Evolutionary conservation across 148 eudicot genomes (phyloP), one percentile per base, ranked within the genome.

Genomic region (Nepenthes gracilis): DNA sequence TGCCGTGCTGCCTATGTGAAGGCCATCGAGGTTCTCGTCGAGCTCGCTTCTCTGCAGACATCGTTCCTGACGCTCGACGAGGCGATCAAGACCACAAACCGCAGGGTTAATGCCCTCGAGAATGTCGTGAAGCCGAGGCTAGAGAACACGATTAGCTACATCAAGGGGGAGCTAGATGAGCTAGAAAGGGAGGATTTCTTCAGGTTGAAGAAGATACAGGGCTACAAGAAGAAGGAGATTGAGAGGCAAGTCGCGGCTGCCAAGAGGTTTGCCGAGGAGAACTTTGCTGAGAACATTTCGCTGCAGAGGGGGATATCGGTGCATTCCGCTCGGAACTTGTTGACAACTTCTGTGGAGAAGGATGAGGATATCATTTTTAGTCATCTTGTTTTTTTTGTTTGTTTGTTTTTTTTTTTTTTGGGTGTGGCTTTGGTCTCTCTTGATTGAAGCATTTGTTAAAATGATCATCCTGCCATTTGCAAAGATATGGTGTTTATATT

Each of bases 31-130:
- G 79, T 90, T 49, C 97, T 86, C 43, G 94, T 90, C 14, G 97
- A 90, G 75, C 75, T 90, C 35, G 94, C 97, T 57, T 86, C 97
- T 58, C 90, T 86, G 15, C 90, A 86, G 67, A 86, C 94, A 12
- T 90, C 97, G 6, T 90, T 90, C 70, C 74, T 90, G 81, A 90
- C 97, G 35, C 90, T 86, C 5, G 97, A 90, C 59, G 94, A 81
- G 37, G 97, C 97, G 36, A 89, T 89, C 62, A 89, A 89, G 77
- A 89, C 90, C 32, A 89, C 97, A 15, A 89, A 86, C 50, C 84
- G 94, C 43, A 86, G 94, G 77, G 97, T 90, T 64, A 86, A 90
- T 61, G 94, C 94, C 43, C 53, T 84, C 67, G 94, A 86, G 77
- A 88, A 81, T 45, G 96, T 88, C 58, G 96, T 88, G 68, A 89